Evolutionary conservation across 176 grass and related monocot genomes (phyloP).

Genomic region (Ensete glaucum): DNA sequence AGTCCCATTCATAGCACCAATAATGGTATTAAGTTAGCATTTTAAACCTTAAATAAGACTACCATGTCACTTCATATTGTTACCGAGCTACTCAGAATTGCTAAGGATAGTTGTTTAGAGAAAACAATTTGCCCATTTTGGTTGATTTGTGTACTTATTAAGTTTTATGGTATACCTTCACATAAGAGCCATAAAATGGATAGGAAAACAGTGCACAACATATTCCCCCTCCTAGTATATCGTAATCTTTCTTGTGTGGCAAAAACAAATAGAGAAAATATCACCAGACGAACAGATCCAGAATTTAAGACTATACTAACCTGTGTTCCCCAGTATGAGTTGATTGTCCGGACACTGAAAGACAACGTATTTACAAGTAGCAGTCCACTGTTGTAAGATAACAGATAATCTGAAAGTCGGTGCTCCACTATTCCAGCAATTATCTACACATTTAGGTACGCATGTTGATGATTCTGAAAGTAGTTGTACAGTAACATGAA

Average conservation of each 20-base stretch:
- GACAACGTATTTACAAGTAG: conserved; percentile 61
- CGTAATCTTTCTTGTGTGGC: background rate
- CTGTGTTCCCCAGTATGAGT: conserved; percentile 99
- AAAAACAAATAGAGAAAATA: background rate
- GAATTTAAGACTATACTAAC: conserved; percentile 24
- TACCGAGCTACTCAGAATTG: no score
- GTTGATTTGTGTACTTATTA: background rate
- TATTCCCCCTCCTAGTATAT: background rate
- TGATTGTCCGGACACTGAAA: conserved; percentile 69
- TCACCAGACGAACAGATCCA: background rate
- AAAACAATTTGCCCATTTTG: background rate
- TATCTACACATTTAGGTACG: conserved; percentile 37
- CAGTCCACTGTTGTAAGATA: conserved; percentile 62
- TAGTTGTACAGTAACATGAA: conserved; percentile 11
- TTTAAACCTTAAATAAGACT: background rate
- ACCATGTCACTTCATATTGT: no score
- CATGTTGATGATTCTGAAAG: conserved; percentile 2
- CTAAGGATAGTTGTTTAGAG: no score
- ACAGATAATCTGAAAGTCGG: conserved; percentile 66
- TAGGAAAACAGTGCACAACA: background rate
- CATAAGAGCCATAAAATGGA: background rate
- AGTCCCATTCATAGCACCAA: background rate
- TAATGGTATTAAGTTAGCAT: background rate
- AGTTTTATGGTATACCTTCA: no score
- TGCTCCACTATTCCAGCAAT: conserved; percentile 95